Conservation (phyloP, 257 asterid genomes). For the Nicotiana otophora region DNA sequence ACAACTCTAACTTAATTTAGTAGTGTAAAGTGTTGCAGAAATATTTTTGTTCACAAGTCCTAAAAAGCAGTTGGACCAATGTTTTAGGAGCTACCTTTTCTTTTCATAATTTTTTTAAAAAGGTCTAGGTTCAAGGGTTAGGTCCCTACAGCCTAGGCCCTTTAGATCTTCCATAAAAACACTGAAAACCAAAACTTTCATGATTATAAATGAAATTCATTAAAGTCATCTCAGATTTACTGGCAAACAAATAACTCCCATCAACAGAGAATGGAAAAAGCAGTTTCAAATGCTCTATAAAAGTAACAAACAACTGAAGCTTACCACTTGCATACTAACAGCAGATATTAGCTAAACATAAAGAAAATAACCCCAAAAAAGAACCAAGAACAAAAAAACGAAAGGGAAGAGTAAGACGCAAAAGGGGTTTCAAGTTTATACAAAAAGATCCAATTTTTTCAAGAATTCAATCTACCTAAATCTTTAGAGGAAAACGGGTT, state of each 20-base stretch:
- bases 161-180: neutral
- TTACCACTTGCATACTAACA: neutral
- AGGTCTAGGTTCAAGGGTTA: neutral
- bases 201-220: neutral
- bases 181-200: neutral
- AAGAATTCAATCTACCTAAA: neutral
- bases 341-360: neutral
- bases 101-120: neutral
- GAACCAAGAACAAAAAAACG: neutral
- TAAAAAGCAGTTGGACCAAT: neutral
- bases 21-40: neutral
- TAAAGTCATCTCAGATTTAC: neutral
- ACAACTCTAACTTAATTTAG: neutral
- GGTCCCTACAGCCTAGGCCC: neutral
- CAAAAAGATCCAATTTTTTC: neutral
- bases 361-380: neutral
- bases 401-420: neutral
- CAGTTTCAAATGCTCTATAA: neutral
- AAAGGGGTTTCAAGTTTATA: neutral
- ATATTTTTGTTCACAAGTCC: neutral
- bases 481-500: neutral
- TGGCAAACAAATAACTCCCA: neutral
- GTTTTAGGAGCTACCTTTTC: neutral
- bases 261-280: neutral
- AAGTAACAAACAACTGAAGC: neutral